Conservation (phyloP, 805 yeast species). For the Pichia gijzeniarum region DNA sequence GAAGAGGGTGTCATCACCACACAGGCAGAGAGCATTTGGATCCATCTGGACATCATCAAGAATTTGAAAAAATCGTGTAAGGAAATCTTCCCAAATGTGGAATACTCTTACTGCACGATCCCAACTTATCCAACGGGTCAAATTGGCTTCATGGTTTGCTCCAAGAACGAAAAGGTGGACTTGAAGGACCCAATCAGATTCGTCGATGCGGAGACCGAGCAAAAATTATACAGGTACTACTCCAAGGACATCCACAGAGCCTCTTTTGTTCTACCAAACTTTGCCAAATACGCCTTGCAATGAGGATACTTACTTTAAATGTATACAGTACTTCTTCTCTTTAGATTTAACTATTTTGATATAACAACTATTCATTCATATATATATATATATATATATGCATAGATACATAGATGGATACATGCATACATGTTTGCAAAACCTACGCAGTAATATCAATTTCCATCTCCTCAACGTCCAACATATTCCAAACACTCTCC, state of each 20-base stretch:
- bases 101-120: slow-evolving; percentile 84
- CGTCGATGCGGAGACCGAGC: slow-evolving; percentile 55
- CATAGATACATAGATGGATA: no score
- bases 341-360: no score
- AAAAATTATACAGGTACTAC: slow-evolving; percentile 69
- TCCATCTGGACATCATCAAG: slow-evolving; percentile 78
- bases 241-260: slow-evolving; percentile 80
- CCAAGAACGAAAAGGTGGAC: slow-evolving; percentile 60
- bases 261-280: slow-evolving; percentile 85
- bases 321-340: no score
- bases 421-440: slow-evolving; percentile 10
- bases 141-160: slow-evolving; percentile 96
- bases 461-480: slow-evolving; percentile 63
- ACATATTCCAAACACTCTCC: slow-evolving; percentile 56
- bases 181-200: slow-evolving; percentile 66
- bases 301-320: no score
- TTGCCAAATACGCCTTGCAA: slow-evolving; percentile 52
- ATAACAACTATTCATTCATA: no score
- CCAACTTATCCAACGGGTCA: slow-evolving; percentile 98
- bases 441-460: slow-evolving; percentile 21
- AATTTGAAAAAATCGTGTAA: slow-evolving; percentile 76
- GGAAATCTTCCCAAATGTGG: slow-evolving; percentile 84
- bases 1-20: slow-evolving; percentile 88
- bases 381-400: no score
- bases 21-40: slow-evolving; percentile 94